Base-by-base conservation (phyloP, 2,329 filamentous ascomycete genomes). In the Exophiala spinifera region DNA sequence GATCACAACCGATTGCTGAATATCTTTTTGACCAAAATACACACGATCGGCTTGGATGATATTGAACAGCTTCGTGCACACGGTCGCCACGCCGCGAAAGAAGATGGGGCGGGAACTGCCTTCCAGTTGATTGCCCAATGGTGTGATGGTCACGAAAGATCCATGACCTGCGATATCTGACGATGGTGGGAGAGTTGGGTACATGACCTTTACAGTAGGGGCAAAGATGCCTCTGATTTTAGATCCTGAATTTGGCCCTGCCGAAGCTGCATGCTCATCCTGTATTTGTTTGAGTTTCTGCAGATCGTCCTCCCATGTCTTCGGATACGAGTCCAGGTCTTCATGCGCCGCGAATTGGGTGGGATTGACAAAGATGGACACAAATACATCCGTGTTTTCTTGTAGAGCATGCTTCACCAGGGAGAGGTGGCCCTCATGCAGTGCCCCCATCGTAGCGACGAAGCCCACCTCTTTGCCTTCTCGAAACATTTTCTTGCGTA, bases 21-120 rank as follows among this genome's bases (percentile, higher is more conserved):
- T 84, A 70, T 99, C 94, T 74, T 99, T 99, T 72, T 97, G 94
- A 3, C 94, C 94, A 75, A 99, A 96, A 74, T 96, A 94, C 4
- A 90, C 89, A 42, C 81, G 81, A 53, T 91, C 86, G 3, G 89
- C 87, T 61, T 83, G 79, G 43, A 89, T 85, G 51, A 91, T 88
- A 66, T 91, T 91, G 74, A 95, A 92, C 13, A 95, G 74, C 73
- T 95, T 99, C 82, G 92, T 94, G 75, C 91, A 96, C 1, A 99
- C 87, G 1, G 94, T 99, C 17, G 94, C 91, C 31, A 99, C 94
- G 36, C 94, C 94, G 46, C 94, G 82, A 74, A 99, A 99, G 72
- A 99, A 99, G 40, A 95, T 95, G 2, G 94, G 94, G 14, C 94
- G 79, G 43, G 86, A 90, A 3, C 82, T 81, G 14, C 94, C 94